These are phyloP conservation scores for Angomonas desouzai DNA, from an alignment of 208 protist species.

Conservation along the genomic window DNA sequence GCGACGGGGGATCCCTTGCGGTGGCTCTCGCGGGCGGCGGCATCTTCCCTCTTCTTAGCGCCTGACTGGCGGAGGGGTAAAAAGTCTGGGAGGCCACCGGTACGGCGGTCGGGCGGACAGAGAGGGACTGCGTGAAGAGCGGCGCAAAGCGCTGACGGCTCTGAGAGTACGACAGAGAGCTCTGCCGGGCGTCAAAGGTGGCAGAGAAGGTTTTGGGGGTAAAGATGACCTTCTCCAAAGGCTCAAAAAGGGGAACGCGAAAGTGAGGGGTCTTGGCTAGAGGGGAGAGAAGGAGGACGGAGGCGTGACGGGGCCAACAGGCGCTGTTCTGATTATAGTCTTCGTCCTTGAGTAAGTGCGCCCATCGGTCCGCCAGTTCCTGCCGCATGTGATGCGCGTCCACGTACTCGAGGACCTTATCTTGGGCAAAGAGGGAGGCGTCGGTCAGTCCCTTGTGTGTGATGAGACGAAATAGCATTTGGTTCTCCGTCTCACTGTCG, in stretches of 20 bases:
- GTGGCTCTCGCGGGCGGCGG: neutral
- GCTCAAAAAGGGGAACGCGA: constrained; percentile 17
- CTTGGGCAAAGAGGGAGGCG: constrained; percentile 25
- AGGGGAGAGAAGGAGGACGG: constrained; percentile 44
- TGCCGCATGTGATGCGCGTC: constrained; percentile 20
- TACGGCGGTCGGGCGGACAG: neutral
- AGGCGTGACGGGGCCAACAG: constrained; percentile 35
- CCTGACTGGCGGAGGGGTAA: constrained; percentile 5
- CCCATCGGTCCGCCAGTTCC: constrained; percentile 2
- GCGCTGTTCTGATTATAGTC: neutral
- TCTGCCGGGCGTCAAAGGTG: neutral
- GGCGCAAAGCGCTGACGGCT: neutral
- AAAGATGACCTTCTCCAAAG: constrained; percentile 16
- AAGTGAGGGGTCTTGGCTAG: constrained; percentile 2
- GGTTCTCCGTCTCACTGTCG: neutral
- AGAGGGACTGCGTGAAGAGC: constrained; percentile 8
- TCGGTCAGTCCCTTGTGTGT: constrained; percentile 25
- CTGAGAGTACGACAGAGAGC: neutral
- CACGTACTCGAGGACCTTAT: constrained; percentile 35
- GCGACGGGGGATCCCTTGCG: neutral
- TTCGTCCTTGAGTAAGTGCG: neutral
- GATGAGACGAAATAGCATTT: constrained; percentile 11
- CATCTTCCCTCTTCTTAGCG: neutral
- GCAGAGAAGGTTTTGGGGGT: neutral
- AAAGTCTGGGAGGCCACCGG: neutral